Conservation (phyloP, 1,284 basidiomycete genomes). For the Kwoniella shivajii region DNA sequence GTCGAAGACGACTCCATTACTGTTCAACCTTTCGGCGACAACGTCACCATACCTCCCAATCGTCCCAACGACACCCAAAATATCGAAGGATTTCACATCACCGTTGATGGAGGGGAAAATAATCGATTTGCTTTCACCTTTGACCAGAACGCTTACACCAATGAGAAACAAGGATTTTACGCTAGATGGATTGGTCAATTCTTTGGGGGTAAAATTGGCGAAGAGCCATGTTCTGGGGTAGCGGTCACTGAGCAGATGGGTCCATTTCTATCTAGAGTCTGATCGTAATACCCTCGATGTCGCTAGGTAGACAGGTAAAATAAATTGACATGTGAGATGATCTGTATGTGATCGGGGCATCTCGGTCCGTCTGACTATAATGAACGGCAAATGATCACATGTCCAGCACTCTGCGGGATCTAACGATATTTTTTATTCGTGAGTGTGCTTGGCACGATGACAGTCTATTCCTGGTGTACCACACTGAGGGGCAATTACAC, state of each 20-base stretch:
- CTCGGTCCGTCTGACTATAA: too few species aligned
- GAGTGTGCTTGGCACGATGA: too few species aligned
- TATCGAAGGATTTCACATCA: conserved; percentile 6
- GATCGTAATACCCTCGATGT: too few species aligned
- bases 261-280: neutral
- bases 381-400: too few species aligned
- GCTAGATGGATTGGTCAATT: conserved; percentile 11
- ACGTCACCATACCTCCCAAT: neutral
- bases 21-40: conserved; percentile 3
- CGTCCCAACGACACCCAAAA: conserved; percentile 1
- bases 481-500: too few species aligned
- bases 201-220: neutral
- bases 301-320: too few species aligned
- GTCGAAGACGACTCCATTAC: neutral
- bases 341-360: too few species aligned
- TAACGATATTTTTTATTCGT: too few species aligned
- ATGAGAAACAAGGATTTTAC: neutral
- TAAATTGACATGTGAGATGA: too few species aligned
- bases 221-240: neutral
- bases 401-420: too few species aligned
- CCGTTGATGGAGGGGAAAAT: neutral
- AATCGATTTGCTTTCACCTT: neutral
- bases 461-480: too few species aligned
- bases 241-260: conserved; percentile 9
- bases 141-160: neutral